Evolutionary conservation across 1,284 basidiomycete species (phyloP), one percentile per base, ranked within the genome.

Genomic region (Meripilus lineatus): DNA sequence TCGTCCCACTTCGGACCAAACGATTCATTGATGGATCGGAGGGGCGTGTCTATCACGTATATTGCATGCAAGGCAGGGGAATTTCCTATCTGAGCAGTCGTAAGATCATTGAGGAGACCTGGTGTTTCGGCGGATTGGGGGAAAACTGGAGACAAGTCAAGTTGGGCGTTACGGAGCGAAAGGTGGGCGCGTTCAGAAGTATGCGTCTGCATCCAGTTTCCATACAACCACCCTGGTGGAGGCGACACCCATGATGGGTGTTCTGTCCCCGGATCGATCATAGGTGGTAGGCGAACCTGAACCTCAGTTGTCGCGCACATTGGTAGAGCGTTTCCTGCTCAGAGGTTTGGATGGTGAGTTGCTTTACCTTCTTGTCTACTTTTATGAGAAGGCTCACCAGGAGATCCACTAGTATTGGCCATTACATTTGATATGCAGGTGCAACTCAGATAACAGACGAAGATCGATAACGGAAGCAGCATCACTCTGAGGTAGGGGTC

Each of bases 211-310:
- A 33, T 40, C 43, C 43, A 45, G 23, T 45, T 38, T 2, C 43
- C 43, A 25, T 45, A 39, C 3, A 33, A 14, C 43, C 43, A 45
- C 15, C 37, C 43, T 22, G 36, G 25, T 14, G 43, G 43, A 22
- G 40, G 30, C 4, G 40, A 26, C 5, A 41, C 30, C 28, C 40
- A 41, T 17, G 25, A 30, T 4, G 40, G 28, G 28, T 41, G n/a
- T n/a, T n/a, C n/a, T n/a, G n/a, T n/a, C n/a, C n/a, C n/a, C n/a
- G 40, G 28, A 32, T 41, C 22, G 26, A 41, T 41, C 7, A 17
- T 41, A 10, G 40, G 26, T 6, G 40, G 40, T 5, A 41, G 30
- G 23, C 40, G 40, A 21, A 32, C 28, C 5, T 41, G 26, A 15
- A 41, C 38, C 10, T n/a, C n/a, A n/a, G n/a, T n/a, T n/a, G n/a